Evolutionary conservation across 495 filamentous ascomycete species (phyloP).

Genomic region (Articulospora tetracladia): DNA sequence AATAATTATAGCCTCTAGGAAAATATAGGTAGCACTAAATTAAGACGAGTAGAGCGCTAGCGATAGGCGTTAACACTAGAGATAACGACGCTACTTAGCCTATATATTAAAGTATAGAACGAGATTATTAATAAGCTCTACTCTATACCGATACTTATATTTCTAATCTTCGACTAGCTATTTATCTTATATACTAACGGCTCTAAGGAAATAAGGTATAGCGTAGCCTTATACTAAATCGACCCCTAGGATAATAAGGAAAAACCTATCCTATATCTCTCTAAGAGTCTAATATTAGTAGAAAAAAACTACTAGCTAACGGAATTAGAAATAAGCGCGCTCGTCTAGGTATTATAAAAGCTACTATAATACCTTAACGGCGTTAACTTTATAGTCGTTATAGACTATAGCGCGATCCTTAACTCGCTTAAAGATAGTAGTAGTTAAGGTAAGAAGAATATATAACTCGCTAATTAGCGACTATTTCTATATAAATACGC

Average conservation of each 20-base stretch:
- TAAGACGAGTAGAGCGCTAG: background rate
- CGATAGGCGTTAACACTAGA: background rate
- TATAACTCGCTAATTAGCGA: background rate
- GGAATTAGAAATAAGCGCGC: background rate
- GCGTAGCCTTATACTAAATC: background rate
- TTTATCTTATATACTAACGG: conserved; percentile 1
- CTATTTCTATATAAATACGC: conserved; percentile 1
- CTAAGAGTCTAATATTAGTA: background rate
- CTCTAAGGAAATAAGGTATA: background rate
- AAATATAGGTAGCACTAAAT: background rate
- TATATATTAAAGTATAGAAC: background rate
- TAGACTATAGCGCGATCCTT: background rate
- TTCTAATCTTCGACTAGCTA: background rate
- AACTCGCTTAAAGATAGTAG: background rate
- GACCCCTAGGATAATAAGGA: background rate
- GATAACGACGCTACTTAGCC: background rate
- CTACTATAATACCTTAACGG: background rate
- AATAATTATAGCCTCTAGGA: background rate
- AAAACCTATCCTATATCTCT: background rate
- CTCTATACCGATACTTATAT: background rate
- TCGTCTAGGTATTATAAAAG: conserved; percentile 2
- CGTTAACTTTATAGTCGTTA: background rate
- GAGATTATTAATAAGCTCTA: background rate
- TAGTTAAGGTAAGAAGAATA: background rate
- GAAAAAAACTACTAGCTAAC: conserved; percentile 1